These are phyloP conservation scores for Leccinellum albellum DNA, from an alignment of 768 basidiomycete genomes.

Conservation along the genomic window DNA sequence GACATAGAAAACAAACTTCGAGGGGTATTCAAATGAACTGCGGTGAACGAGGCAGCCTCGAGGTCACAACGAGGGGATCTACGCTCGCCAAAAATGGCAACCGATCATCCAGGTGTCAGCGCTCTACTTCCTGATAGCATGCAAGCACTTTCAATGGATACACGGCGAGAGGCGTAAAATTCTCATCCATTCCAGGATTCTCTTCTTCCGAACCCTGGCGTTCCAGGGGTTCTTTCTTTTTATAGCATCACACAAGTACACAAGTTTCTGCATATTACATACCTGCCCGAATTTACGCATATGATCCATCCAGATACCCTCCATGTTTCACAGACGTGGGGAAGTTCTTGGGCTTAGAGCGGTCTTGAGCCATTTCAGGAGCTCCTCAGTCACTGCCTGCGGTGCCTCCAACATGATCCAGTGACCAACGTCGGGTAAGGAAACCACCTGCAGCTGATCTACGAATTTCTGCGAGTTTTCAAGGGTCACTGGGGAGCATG, in stretches of 20 bases:
- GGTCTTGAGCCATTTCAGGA: constrained; percentile 44
- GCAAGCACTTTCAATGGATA: background rate
- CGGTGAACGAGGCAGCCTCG: background rate
- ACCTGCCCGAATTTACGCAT: background rate
- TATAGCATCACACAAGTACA: background rate
- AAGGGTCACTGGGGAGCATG: constrained; percentile 41
- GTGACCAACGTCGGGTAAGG: constrained; percentile 56
- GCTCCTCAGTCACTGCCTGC: constrained; percentile 47
- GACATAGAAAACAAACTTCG: background rate
- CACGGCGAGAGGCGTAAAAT: background rate
- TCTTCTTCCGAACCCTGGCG: background rate
- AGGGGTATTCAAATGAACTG: background rate
- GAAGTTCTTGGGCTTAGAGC: background rate
- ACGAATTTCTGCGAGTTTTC: constrained; percentile 48
- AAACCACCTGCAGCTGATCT: constrained; percentile 45
- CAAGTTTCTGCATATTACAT: background rate
- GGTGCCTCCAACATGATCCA: constrained; percentile 67
- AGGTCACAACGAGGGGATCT: background rate
- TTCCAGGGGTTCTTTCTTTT: background rate
- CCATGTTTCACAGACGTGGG: constrained; percentile 8
- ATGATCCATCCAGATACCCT: background rate
- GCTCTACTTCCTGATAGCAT: background rate
- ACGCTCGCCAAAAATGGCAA: background rate
- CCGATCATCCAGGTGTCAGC: background rate
- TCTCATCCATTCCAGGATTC: background rate